Evolutionary conservation across 352 stramenopile genomes (phyloP), one percentile per base, ranked within the genome.

Genomic region (Pythium phragmiticola): DNA sequence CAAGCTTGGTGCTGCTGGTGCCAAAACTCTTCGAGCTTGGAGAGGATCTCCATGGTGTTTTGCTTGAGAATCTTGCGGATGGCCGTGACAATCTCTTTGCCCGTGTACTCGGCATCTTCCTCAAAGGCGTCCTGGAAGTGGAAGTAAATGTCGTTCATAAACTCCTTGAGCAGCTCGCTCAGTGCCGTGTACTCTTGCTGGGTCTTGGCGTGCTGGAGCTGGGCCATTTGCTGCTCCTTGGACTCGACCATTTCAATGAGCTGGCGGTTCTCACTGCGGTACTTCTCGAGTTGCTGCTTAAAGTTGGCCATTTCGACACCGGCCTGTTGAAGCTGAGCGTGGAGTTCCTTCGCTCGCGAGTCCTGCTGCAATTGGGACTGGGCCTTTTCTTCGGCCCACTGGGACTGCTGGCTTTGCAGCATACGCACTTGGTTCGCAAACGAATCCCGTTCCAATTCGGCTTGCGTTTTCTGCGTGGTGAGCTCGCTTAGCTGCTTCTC

Each of bases 101-200:
- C 84, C 9, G 82, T 90, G 57, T 92, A 93, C 65, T 93, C 84
- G 3, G 73, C 81, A 21, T 93, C 84, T 70, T 93, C 84, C 36
- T 93, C 84, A 45, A 93, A 93, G 9, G 82, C 82, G 58, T 93
- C 82, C 61, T 93, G 84, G 68, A 89, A 93, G 39, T 89, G 78
- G 60, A 92, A 91, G 72, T 93, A 93, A 58, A 93, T 87, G 68
- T 91, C 84, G 81, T 93, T 92, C 84, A 93, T 93, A 62, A 89
- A 86, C 65, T 90, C 84, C 66, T 93, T 93, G 45, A 93, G 76
- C 26, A 91, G 58, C 50, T 88, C 81, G 53, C 75, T 88, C 50
- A 89, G 58, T 39, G 77, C 78, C 12, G 74, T 72, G 47, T 82
- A 80, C 55, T 89, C 80, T 34, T 84, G 76, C 50, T 83, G 65